Evolutionary conservation across 306 rosid genomes (phyloP).

Genomic region (Trichosanthes truncata): DNA sequence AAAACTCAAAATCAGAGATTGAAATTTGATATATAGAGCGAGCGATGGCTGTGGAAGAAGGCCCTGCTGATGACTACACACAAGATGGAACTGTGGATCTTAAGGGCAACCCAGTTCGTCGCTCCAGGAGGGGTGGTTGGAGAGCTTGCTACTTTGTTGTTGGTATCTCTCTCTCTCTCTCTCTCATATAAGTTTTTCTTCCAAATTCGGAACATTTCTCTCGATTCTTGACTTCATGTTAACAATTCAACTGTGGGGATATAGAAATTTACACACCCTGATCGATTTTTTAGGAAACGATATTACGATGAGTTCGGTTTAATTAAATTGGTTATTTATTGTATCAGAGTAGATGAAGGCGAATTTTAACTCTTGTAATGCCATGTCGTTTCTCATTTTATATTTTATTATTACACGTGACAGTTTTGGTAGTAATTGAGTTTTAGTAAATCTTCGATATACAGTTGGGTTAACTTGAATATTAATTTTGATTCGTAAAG

Average conservation of each 20-base stretch:
- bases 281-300: too few relatives aligned
- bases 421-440: too few relatives aligned
- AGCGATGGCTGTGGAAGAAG: constrained; percentile 42
- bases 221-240: neutral
- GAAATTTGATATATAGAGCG: neutral
- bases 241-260: too few relatives aligned
- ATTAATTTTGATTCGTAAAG: neutral
- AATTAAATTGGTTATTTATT: too few relatives aligned
- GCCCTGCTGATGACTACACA: constrained; percentile 28
- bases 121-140: constrained; percentile 80
- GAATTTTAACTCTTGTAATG: too few relatives aligned
- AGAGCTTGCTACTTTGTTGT: constrained; percentile 80
- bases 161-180: constrained; percentile 26
- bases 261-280: too few relatives aligned
- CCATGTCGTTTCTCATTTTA: too few relatives aligned
- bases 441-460: neutral
- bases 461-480: too few relatives aligned
- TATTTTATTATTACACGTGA: too few relatives aligned
- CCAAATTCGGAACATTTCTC: neutral
- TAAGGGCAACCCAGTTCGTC: constrained; percentile 59
- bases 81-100: constrained; percentile 82
- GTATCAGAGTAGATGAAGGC: too few relatives aligned
- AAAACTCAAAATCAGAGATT: neutral
- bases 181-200: neutral
- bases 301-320: too few relatives aligned